A percentile compares a stretch with the other conserved stretches of the same genome.
Evolutionary conservation across 2,329 filamentous ascomycete genomes (phyloP).

Genomic region (Microsporum canis): DNA sequence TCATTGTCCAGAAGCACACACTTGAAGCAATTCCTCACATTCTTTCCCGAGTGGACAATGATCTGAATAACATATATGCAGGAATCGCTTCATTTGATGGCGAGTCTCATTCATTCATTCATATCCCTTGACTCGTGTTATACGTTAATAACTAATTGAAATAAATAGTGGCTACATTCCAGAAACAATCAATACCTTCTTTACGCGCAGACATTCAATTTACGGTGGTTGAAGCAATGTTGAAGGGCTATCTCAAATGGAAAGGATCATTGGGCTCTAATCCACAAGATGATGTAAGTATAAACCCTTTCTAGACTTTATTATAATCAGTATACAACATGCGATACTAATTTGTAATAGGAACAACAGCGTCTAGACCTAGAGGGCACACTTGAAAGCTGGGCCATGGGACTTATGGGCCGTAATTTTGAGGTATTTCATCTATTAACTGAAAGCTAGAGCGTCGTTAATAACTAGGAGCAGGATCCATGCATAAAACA

Average conservation of each 20-base stretch:
- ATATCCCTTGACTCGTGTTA: background rate
- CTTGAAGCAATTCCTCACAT: constrained; percentile 82
- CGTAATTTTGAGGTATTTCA: constrained; percentile 29
- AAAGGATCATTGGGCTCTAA: constrained; percentile 43
- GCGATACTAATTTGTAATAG: constrained; percentile 12
- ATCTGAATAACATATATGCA: constrained; percentile 65
- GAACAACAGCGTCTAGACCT: constrained; percentile 29
- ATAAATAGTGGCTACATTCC: constrained; percentile 26
- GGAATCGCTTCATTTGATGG: constrained; percentile 56
- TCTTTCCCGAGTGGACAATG: constrained; percentile 62
- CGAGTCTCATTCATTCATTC: constrained; percentile 26
- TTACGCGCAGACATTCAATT: constrained; percentile 80
- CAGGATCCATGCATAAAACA: constrained; percentile 74
- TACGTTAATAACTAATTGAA: background rate
- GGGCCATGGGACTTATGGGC: constrained; percentile 33
- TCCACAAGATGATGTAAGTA: constrained; percentile 38
- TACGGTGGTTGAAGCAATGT: constrained; percentile 72
- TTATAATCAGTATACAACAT: background rate
- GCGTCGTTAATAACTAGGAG: constrained; percentile 11
- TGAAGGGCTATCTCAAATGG: constrained; percentile 86
- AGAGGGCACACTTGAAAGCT: constrained; percentile 31
- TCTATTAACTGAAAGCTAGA: background rate
- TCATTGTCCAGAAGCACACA: constrained; percentile 68
- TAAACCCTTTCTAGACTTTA: background rate
- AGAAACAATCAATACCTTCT: constrained; percentile 31